Percentiles rank a stretch among this genome's conserved stretches.
Evolutionary conservation across 2,329 filamentous ascomycete genomes (phyloP).

Genomic region (Xylaria sp.): DNA sequence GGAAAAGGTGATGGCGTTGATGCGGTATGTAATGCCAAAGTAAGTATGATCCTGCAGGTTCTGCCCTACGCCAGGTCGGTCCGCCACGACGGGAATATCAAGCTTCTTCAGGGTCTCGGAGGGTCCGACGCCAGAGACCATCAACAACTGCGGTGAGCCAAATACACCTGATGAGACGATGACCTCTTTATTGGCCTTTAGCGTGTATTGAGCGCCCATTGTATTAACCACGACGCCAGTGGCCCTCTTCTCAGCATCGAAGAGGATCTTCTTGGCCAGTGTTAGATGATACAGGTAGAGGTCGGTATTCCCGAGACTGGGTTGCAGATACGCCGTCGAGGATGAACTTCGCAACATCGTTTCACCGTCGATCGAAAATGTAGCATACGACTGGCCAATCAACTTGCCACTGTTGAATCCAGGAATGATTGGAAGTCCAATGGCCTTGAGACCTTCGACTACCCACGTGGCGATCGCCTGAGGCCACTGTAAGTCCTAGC

Average conservation of each 20-base stretch:
- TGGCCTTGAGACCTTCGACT: slow-evolving; percentile 52
- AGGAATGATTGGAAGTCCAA: slow-evolving; percentile 52
- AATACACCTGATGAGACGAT: slow-evolving; percentile 73
- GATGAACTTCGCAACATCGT: slow-evolving; percentile 38
- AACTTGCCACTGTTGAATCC: slow-evolving; percentile 58
- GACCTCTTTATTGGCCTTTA: slow-evolving; percentile 37
- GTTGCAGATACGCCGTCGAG: slow-evolving; percentile 36
- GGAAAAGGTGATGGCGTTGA: slow-evolving; percentile 50
- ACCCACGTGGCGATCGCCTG: slow-evolving; percentile 55
- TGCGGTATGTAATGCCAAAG: slow-evolving; percentile 50
- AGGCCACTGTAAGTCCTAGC: slow-evolving; percentile 43
- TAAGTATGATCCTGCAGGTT: slow-evolving; percentile 67
- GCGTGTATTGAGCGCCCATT: slow-evolving; percentile 28
- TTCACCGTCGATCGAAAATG: slow-evolving; percentile 38
- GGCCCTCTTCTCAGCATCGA: slow-evolving; percentile 37
- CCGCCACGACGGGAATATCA: slow-evolving; percentile 61
- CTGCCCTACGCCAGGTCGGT: slow-evolving; percentile 70
- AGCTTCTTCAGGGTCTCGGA: slow-evolving; percentile 48
- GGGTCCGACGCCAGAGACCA: slow-evolving; percentile 55
- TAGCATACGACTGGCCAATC: slow-evolving; percentile 37
- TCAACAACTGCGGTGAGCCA: slow-evolving; percentile 67
- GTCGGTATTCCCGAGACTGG: slow-evolving; percentile 33
- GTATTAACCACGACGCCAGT: slow-evolving; percentile 37
- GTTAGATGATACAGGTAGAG: slow-evolving; percentile 37
- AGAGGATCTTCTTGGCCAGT: slow-evolving; percentile 39